Conservation (phyloP, 2,329 filamentous ascomycete genomes). For the Catunica adiposa region DNA sequence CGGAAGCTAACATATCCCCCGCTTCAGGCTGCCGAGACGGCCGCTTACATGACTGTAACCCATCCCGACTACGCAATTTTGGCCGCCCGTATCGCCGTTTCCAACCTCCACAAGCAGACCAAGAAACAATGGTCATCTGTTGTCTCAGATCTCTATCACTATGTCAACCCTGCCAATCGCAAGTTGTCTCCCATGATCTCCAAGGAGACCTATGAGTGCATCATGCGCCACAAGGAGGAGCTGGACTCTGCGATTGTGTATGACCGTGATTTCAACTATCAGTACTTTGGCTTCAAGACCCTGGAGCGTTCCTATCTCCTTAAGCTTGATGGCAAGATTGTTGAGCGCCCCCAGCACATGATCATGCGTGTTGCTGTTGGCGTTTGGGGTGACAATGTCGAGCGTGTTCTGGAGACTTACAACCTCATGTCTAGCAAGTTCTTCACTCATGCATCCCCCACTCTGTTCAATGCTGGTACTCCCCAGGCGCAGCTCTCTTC, state of each 20-base stretch:
- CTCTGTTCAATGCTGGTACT: conserved; percentile 94
- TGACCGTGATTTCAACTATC: conserved; percentile 99
- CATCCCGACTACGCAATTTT: conserved; percentile 98
- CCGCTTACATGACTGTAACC: conserved; percentile 98
- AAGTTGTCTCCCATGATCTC: conserved; percentile 87
- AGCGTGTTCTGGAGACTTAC: conserved; percentile 92
- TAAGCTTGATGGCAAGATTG: conserved; percentile 87
- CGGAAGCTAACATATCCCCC: conserved; percentile 15
- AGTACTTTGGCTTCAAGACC: conserved; percentile 99
- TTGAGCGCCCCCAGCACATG: conserved; percentile 96
- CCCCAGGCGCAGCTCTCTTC: conserved; percentile 89
- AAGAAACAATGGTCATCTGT: conserved; percentile 99
- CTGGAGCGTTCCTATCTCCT: conserved; percentile 94
- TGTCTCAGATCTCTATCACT: conserved; percentile 82
- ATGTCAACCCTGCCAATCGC: conserved; percentile 85
- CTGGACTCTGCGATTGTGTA: conserved; percentile 98
- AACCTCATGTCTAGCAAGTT: conserved; percentile 98
- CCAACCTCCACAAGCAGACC: conserved; percentile 99
- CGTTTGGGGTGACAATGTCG: conserved; percentile 88
- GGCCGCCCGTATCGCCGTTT: conserved; percentile 93
- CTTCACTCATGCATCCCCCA: conserved; percentile 96
- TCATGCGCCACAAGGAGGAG: conserved; percentile 93
- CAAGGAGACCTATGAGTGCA: conserved; percentile 71
- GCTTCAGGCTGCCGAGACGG: conserved; percentile 85
- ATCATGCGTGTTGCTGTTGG: conserved; percentile 98